Percentiles rank a stretch among this genome's conserved stretches.
Evolutionary conservation across 768 basidiomycete species (phyloP).

Genomic region (Tephrocybe sp.): DNA sequence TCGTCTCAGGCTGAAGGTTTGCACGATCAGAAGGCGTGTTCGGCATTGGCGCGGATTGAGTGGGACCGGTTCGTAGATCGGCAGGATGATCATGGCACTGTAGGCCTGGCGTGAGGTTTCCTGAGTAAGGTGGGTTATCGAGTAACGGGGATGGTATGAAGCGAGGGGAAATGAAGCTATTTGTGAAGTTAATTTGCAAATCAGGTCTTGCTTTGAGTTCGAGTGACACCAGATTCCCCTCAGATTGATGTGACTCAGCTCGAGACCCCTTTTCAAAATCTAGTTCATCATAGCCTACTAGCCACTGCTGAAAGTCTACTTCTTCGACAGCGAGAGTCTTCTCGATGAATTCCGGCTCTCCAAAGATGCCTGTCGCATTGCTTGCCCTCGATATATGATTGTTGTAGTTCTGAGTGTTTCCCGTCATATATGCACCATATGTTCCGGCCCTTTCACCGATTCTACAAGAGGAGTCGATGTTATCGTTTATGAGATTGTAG

Average conservation of each 20-base stretch:
- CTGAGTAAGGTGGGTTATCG: not conserved
- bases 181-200: not conserved
- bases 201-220: not conserved
- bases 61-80: not conserved
- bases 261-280: not conserved
- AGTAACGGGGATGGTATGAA: no score
- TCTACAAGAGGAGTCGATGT: constrained; percentile 42
- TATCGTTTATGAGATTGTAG: constrained; percentile 49
- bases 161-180: no score
- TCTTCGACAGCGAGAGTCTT: constrained; percentile 16
- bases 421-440: constrained; percentile 51
- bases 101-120: not conserved
- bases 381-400: constrained; percentile 32
- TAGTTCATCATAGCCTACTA: constrained; percentile 18
- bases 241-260: not conserved
- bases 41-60: not conserved
- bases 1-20: not conserved
- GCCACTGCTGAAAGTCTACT: constrained; percentile 30
- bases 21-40: not conserved
- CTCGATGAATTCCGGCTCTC: no score
- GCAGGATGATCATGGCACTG: constrained; percentile 1
- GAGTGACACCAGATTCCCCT: not conserved
- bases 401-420: constrained; percentile 44
- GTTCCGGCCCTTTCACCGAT: constrained; percentile 51
- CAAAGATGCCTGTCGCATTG: no score